These are phyloP conservation scores for Cudoniella acicularis DNA, from an alignment of 495 filamentous ascomycete species.

Conservation along the genomic window DNA sequence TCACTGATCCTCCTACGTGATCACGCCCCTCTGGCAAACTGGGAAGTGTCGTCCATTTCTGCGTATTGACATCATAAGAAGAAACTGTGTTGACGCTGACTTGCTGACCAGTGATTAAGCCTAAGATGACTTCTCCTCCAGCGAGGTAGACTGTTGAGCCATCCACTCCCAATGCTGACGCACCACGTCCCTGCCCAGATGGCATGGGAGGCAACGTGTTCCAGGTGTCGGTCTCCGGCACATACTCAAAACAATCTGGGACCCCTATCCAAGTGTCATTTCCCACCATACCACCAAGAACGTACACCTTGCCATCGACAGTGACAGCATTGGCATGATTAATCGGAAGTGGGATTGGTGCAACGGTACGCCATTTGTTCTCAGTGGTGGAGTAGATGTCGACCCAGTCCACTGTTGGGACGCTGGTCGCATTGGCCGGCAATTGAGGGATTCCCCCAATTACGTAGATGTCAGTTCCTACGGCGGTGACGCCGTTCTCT, in stretches of 20 bases:
- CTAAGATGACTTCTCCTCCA: conserved; percentile 15
- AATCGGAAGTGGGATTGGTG: conserved; percentile 27
- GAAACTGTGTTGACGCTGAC: conserved; percentile 27
- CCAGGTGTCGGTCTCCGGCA: conserved; percentile 12
- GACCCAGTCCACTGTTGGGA: conserved; percentile 14
- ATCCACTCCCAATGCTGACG: conserved; percentile 8
- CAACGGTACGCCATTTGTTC: conserved; percentile 28
- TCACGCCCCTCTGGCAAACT: conserved; percentile 34
- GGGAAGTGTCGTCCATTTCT: conserved; percentile 24
- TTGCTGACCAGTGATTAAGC: conserved; percentile 1
- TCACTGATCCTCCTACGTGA: conserved; percentile 32
- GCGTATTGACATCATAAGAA: conserved; percentile 29
- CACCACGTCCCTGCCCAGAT: conserved; percentile 27
- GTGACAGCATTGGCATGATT: conserved; percentile 35
- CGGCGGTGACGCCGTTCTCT: conserved; percentile 20
- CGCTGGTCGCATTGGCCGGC: conserved; percentile 4
- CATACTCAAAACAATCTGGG: conserved; percentile 23
- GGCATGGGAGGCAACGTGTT: conserved; percentile 2
- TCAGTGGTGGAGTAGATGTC: conserved; percentile 26
- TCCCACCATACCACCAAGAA: conserved; percentile 32
- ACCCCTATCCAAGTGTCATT: conserved; percentile 15
- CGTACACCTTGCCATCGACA: conserved; percentile 34
- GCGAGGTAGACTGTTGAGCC: conserved; percentile 19
- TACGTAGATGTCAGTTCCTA: conserved; percentile 13
- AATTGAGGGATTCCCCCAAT: conserved; percentile 19